Base-by-base conservation (phyloP, 345 rosid species). In the Sonneratia alba region DNA sequence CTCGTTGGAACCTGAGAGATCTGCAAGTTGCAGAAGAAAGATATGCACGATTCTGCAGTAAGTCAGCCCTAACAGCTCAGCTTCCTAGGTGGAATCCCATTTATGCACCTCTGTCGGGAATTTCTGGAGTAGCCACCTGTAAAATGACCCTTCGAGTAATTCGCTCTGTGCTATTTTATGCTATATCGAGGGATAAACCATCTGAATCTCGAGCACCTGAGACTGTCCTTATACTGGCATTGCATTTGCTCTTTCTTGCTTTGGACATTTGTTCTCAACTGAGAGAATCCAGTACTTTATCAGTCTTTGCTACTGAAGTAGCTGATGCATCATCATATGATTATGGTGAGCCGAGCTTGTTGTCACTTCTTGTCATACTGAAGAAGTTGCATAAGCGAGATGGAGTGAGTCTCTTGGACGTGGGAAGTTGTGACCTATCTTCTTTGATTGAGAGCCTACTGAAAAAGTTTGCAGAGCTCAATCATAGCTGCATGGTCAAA, bases 1-100 rank as follows among this genome's bases (percentile, higher is more conserved):
- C 94, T 76, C 94, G 92, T 59, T 89, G 97, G 97, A 86, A 82
- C 83, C 84, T 84, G 1, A 85, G 97, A 79, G 97, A 95, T 73
- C 79, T 95, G 84, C 99, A 95, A 84, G 82, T 81, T 74, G 98
- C 98, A 45, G 97, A 95, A 84, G 99, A 95, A 86, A 92, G 96
- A 83, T 95, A 87, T 81, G 76, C 77, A 38, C 96, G 90, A 57
- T 84, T 81, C 76, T 85, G 89, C 80, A 83, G 86, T 81, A 87
- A 82, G 47, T 83, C 96, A 40, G 96, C 98, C 36, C 78, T 87
- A 83, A 89, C 82, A 72, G 76, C 85, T 76, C 99, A 90, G 85
- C 87, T 95, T 73, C 99, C 99, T 61, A 81, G 70, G 77, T 95
- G 98, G 98, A 85, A 82, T 74, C 81, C 81, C 75, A 86, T 95